phyloP scores from a whole-genome alignment of 1,284 basidiomycete genomes.

The Ganoderma leucocontextum region DNA sequence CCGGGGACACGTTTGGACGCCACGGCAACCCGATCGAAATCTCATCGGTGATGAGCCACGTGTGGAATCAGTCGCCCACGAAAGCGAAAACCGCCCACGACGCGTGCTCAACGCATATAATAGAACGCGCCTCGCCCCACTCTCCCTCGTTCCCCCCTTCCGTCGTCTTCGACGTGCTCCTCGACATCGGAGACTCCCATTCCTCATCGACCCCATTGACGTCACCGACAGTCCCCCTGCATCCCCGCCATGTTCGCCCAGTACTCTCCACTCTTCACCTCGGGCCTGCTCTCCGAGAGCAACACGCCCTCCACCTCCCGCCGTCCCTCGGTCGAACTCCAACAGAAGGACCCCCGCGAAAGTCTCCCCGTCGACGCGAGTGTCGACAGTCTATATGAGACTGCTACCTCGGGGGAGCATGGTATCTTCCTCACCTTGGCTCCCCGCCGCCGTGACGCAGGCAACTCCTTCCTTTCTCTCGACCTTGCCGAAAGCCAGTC shows the following conservation, averaged over 20 bases:
- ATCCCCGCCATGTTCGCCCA: conserved; percentile 40
- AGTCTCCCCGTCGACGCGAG: conserved; percentile 50
- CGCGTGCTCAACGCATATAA: conserved; percentile 24
- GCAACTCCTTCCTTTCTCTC: conserved; percentile 59
- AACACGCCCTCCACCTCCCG: conserved; percentile 42
- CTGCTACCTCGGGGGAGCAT: conserved; percentile 28
- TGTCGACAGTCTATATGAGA: conserved; percentile 38
- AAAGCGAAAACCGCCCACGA: conserved; percentile 5
- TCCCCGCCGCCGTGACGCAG: conserved; percentile 43
- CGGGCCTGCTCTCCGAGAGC: conserved; percentile 57
- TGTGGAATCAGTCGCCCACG: conserved; percentile 8
- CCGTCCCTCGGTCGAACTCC: conserved; percentile 41
- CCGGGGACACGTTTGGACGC: conserved; percentile 19
- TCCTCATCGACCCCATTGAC: neutral
- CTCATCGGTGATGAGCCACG: conserved; percentile 23
- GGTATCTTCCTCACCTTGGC: conserved; percentile 41
- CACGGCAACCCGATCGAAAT: conserved; percentile 22
- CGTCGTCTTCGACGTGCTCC: conserved; percentile 20
- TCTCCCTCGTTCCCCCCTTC: conserved; percentile 11
- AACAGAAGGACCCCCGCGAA: conserved; percentile 41
- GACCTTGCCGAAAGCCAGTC: conserved; percentile 66
- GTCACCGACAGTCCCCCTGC: neutral
- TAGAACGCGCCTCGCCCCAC: conserved; percentile 13
- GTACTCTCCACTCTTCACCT: conserved; percentile 69
- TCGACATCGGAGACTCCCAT: conserved; percentile 12